These are phyloP conservation scores for Populus euphratica DNA, from an alignment of 345 rosid species.

Conservation along the genomic window DNA sequence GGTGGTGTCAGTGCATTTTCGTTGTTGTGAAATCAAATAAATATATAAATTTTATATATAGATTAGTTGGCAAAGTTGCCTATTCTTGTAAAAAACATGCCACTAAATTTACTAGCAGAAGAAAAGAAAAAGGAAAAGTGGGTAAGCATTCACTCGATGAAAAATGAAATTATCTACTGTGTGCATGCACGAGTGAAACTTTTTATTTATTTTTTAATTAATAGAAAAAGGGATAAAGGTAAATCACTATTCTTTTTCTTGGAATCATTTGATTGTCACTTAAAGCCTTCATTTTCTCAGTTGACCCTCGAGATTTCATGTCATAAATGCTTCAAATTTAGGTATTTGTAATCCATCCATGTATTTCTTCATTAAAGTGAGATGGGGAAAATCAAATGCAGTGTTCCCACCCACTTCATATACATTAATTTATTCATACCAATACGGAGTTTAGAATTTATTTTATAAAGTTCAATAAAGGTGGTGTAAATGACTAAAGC, in stretches of 20 bases:
- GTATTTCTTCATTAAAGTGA: no score
- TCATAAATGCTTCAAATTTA: neutral
- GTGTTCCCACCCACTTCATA: no score
- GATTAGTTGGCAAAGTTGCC: neutral
- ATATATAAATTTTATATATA: neutral
- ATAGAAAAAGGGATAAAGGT: neutral
- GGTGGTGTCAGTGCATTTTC: neutral
- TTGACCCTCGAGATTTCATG: neutral
- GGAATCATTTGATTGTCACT: neutral
- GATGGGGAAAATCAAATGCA: no score
- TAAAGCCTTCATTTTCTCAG: neutral
- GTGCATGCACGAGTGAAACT: neutral
- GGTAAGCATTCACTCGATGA: neutral
- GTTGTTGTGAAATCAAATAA: neutral
- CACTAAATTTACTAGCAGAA: neutral
- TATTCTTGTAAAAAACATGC: neutral
- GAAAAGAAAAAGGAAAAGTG: neutral
- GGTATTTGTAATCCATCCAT: neutral
- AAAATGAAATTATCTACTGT: neutral
- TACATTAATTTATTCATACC: no score
- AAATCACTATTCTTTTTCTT: neutral
- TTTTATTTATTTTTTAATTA: neutral
- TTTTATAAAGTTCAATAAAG: no score
- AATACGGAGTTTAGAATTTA: no score
- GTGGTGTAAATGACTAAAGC: no score